phyloP scores from a whole-genome alignment of 208 protist species.

The Trichomonas tenax region DNA sequence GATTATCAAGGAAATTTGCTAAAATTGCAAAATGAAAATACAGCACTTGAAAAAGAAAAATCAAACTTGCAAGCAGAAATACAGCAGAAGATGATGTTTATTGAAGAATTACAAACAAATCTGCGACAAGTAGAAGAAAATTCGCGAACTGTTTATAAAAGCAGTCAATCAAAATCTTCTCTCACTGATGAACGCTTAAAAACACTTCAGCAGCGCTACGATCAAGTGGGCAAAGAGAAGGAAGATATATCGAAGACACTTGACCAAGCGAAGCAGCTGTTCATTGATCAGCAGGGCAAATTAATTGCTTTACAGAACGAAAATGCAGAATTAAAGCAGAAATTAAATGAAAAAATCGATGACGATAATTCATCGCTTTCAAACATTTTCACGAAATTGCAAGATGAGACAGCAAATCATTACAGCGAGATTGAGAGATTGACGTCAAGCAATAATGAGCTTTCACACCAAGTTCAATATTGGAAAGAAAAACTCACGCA shows the following conservation, averaged over 20 bases:
- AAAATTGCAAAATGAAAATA: not conserved
- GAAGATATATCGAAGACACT: not conserved
- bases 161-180: not conserved
- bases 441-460: not conserved
- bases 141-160: not conserved
- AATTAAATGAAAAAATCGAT: not conserved
- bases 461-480: not conserved
- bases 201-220: not conserved
- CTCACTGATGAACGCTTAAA: not conserved
- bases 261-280: not conserved
- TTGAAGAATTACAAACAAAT: not conserved
- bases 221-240: not conserved
- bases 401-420: not conserved
- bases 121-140: not conserved
- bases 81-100: not conserved
- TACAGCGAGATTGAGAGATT: not conserved
- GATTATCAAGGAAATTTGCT: not conserved
- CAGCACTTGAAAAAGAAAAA: not conserved
- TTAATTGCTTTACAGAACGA: not conserved
- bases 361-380: not conserved
- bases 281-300: not conserved
- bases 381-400: not conserved
- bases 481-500: not conserved
- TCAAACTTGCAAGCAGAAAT: not conserved
- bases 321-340: not conserved